Conservation (phyloP, 2,329 filamentous ascomycete species). For the Xylariaceae sp. region DNA sequence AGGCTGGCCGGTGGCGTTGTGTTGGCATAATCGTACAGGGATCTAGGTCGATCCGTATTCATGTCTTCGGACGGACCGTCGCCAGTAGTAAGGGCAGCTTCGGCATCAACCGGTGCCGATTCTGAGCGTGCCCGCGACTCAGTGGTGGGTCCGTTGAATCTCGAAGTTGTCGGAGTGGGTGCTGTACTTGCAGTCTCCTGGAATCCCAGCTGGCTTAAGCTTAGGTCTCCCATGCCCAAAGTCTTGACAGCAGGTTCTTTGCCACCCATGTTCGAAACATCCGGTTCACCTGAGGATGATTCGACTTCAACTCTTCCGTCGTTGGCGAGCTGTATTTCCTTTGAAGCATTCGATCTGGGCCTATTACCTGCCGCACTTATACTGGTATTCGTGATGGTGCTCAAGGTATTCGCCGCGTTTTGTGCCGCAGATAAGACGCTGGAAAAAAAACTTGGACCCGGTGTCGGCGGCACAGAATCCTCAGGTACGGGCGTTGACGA, state of each 20-base stretch:
- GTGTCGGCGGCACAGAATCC: constrained; percentile 47
- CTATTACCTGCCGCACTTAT: constrained; percentile 51
- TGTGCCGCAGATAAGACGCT: constrained; percentile 90
- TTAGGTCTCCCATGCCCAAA: constrained; percentile 81
- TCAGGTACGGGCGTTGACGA: constrained; percentile 76
- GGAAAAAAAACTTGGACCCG: constrained; percentile 78
- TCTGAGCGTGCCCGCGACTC: constrained; percentile 52
- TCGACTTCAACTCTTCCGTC: constrained; percentile 43
- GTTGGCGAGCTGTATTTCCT: constrained; percentile 33
- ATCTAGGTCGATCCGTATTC: constrained; percentile 42
- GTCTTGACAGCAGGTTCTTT: constrained; percentile 82
- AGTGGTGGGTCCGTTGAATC: constrained; percentile 44
- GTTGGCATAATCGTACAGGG: constrained; percentile 46
- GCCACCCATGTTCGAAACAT: constrained; percentile 44
- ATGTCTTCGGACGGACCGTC: constrained; percentile 39
- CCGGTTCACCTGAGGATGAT: constrained; percentile 39
- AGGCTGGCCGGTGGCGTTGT: constrained; percentile 63
- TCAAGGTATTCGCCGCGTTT: constrained; percentile 76
- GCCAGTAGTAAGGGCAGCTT: constrained; percentile 26
- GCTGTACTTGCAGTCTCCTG: constrained; percentile 52
- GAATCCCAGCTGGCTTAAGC: constrained; percentile 83
- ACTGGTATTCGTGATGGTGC: constrained; percentile 65
- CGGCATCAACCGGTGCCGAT: constrained; percentile 51
- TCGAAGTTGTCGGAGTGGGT: constrained; percentile 55
- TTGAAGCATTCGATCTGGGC: constrained; percentile 34